Evolutionary conservation across 495 filamentous ascomycete species (phyloP), one percentile per base, ranked within the genome.

Genomic region (Talaromyces ruber): DNA sequence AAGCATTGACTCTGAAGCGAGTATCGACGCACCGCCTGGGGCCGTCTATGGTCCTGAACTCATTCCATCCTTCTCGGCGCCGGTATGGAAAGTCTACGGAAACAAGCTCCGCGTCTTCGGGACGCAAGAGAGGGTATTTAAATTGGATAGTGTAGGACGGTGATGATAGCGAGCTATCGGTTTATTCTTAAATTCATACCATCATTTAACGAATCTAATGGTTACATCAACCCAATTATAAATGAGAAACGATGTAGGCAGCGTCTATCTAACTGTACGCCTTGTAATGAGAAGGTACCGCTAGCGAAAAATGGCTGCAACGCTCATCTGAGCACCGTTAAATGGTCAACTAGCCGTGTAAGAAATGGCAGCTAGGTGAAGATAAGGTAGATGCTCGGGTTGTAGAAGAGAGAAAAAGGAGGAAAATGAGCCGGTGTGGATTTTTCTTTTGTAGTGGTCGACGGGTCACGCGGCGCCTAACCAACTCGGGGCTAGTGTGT

Each of bases 211-310:
- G 43, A 47, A 7, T 6, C 5, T 22, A 47, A 47, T 47, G 43
- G 9, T 47, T 47, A n/a, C 18, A 47, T 3, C 6, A 21, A 22
- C 16, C 34, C 3, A 3, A 24, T 22, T 21, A 12, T 26, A 28
- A 54, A 16, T 28, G 22, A 28, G 51, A 32, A 32, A 68, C 63
- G 28, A 76, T 88, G 82, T 87, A 66, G 51, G 82, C 83, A 81
- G 78, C 74, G 75, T 78, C 84, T 87, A 88, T 88, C 85, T 88
- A 88, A 86, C 85, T 72, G 83, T 84, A 85, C 78, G 71, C 84
- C 82, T 84, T 85, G 74, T 39, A 66, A 63, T 53, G 70, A 71
- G 82, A 84, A 86, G 84, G 83, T 84, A 86, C 84, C 78, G 85
- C 82, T 88, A 88, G 85, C 85, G 85, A 88, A 88, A 85, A 84